These are phyloP conservation scores for Russula lepida DNA, from an alignment of 768 basidiomycete species.

Conservation along the genomic window DNA sequence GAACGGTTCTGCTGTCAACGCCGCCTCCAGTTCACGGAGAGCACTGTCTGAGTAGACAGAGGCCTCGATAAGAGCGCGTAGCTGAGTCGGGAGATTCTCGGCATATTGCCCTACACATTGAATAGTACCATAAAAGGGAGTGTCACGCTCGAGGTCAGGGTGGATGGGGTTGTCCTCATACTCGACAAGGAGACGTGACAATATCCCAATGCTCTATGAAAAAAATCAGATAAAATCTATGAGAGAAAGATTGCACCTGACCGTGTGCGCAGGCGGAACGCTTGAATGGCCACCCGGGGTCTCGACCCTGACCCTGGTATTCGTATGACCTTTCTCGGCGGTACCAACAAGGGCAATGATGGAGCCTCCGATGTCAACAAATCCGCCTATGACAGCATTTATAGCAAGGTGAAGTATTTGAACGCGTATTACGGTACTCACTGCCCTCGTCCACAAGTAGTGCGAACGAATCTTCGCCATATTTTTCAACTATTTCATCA, in stretches of 20 bases:
- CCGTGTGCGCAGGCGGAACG: conserved; percentile 75
- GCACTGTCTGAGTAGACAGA: conserved; percentile 26
- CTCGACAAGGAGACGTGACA: conserved; percentile 35
- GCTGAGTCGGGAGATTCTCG: conserved; percentile 28
- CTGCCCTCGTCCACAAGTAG: conserved; percentile 87
- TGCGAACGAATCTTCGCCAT: conserved; percentile 65
- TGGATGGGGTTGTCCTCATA: conserved; percentile 14
- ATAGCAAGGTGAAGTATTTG: not conserved
- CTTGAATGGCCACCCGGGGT: conserved; percentile 81
- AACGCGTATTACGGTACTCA: conserved; percentile 25
- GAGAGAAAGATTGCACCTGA: conserved; percentile 24
- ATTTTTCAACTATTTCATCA: conserved; percentile 43
- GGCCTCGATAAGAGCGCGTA: conserved; percentile 27
- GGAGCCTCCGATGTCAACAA: conserved; percentile 41
- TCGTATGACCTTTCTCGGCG: conserved; percentile 65
- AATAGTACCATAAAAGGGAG: conserved; percentile 30
- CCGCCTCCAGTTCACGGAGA: conserved; percentile 30
- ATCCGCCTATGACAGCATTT: conserved; percentile 39
- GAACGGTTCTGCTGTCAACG: conserved; percentile 23
- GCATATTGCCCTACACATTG: conserved; percentile 39
- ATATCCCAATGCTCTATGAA: conserved; percentile 58
- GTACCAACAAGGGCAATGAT: conserved; percentile 55
- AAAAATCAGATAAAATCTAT: not conserved
- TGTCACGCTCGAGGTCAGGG: conserved; percentile 27
- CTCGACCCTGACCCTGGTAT: conserved; percentile 55